Percentiles rank a stretch among this genome's conserved stretches.
Conservation (phyloP, 176 grass and related monocot species). For the Areca catechu region DNA sequence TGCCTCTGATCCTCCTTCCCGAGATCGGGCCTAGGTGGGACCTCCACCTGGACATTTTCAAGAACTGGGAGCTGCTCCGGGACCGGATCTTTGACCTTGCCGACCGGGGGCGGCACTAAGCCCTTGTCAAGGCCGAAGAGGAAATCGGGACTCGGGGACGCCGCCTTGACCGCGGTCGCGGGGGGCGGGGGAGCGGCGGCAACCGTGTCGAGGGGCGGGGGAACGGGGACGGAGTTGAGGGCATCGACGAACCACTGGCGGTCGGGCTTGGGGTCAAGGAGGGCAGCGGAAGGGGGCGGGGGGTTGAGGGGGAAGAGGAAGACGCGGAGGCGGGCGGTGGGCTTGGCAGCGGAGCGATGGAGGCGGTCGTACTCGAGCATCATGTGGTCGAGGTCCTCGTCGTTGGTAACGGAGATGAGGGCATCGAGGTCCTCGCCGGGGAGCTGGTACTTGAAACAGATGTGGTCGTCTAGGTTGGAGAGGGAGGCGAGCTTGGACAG, state of each 20-base stretch:
- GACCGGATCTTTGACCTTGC: constrained; percentile 63
- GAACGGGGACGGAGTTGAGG: constrained; percentile 38
- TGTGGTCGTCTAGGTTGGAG: constrained; percentile 3
- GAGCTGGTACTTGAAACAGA: constrained; percentile 97
- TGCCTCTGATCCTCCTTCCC: constrained; percentile 17
- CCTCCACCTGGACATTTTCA: constrained; percentile 47
- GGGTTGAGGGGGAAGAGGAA: constrained; percentile 75
- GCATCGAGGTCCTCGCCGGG: constrained; percentile 98
- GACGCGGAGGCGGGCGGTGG: constrained; percentile 54
- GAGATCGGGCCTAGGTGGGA: constrained; percentile 43
- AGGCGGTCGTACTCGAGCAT: constrained; percentile 84
- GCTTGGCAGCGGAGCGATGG: constrained; percentile 31
- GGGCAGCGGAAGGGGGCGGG: constrained; percentile 30
- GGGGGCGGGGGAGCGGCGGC: not conserved
- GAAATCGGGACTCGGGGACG: constrained; percentile 41
- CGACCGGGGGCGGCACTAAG: constrained; percentile 64
- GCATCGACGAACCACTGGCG: constrained; percentile 75
- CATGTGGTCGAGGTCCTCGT: constrained; percentile 89
- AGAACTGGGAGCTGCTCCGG: constrained; percentile 18
- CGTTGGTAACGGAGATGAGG: constrained; percentile 89
- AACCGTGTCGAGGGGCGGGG: constrained; percentile 17
- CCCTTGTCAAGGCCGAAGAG: constrained; percentile 71
- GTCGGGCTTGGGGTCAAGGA: constrained; percentile 49
- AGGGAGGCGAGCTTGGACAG: constrained; percentile 38
- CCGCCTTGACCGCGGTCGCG: not conserved